These are phyloP conservation scores for Suillus fuscotomentosus DNA, from an alignment of 768 basidiomycete genomes.

Conservation along the genomic window DNA sequence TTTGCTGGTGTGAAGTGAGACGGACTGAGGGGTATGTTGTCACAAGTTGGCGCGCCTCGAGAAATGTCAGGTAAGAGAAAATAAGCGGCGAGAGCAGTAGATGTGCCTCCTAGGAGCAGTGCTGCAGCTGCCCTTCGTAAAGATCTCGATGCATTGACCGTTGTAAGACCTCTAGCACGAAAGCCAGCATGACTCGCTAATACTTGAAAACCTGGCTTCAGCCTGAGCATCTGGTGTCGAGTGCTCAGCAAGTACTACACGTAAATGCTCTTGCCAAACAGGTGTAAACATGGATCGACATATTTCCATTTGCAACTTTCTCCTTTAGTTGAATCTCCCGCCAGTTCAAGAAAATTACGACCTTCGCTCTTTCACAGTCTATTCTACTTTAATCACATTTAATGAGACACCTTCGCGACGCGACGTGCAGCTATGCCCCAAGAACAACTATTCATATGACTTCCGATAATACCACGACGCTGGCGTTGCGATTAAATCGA, in stretches of 20 bases:
- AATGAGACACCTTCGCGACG: conserved; percentile 24
- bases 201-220: background rate
- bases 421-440: conserved; percentile 20
- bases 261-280: conserved; percentile 21
- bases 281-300: conserved; percentile 17
- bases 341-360: conserved; percentile 8
- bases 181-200: background rate
- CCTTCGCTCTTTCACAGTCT: conserved; percentile 4
- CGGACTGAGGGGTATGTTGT: conserved; percentile 39
- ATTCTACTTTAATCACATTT: conserved; percentile 12
- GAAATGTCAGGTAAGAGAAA: conserved; percentile 52
- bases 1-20: conserved; percentile 56
- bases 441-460: conserved; percentile 5
- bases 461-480: conserved; percentile 24
- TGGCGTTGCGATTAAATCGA: conserved; percentile 26
- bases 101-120: conserved; percentile 34
- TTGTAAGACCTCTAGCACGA: background rate
- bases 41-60: conserved; percentile 41
- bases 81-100: conserved; percentile 45
- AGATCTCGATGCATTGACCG: background rate
- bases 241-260: background rate
- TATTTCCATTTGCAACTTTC: background rate
- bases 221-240: conserved; percentile 10
- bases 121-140: background rate
- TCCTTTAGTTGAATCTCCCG: conserved; percentile 6